phyloP scores from a whole-genome alignment of 1,284 basidiomycete species.

The Blastosporella zonata region DNA sequence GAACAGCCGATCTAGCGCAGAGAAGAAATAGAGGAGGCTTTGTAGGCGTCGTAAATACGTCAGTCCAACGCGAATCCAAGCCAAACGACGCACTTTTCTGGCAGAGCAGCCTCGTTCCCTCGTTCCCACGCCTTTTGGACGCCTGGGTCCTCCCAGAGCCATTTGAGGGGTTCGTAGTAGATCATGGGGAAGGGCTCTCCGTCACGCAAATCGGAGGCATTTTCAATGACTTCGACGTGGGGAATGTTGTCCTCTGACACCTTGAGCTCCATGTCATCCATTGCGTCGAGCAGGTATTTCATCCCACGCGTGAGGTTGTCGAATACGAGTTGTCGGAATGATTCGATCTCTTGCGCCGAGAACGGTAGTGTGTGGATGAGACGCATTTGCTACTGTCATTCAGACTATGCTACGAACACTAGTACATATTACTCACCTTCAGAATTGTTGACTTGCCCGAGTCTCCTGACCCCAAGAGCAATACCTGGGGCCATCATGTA shows the following conservation, averaged over 20 bases:
- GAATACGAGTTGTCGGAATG: slow-evolving; percentile 85
- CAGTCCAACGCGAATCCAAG: background rate
- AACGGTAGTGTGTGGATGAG: slow-evolving; percentile 82
- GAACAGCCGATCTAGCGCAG: slow-evolving; percentile 80
- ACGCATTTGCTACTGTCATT: slow-evolving; percentile 76
- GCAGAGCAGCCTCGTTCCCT: slow-evolving; percentile 84
- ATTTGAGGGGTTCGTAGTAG: slow-evolving; percentile 64
- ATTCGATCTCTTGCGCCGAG: slow-evolving; percentile 72
- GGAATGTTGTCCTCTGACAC: slow-evolving; percentile 58
- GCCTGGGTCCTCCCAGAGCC: slow-evolving; percentile 77
- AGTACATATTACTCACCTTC: slow-evolving; percentile 49
- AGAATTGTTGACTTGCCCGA: slow-evolving; percentile 92
- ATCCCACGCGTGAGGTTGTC: slow-evolving; percentile 88
- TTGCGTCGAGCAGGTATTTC: slow-evolving; percentile 78
- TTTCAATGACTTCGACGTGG: slow-evolving; percentile 62
- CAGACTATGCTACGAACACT: slow-evolving; percentile 5
- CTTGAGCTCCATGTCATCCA: slow-evolving; percentile 83
- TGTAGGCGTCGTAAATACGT: slow-evolving; percentile 7
- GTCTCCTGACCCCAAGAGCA: slow-evolving; percentile 90
- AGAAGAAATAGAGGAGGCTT: slow-evolving; percentile 74
- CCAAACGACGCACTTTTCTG: slow-evolving; percentile 70
- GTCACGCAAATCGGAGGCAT: slow-evolving; percentile 71
- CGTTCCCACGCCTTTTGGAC: slow-evolving; percentile 73
- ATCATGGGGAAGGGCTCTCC: slow-evolving; percentile 73
- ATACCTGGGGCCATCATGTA: slow-evolving; percentile 45